Evolutionary conservation across 2,329 filamentous ascomycete genomes (phyloP).

Genomic region (Orbilia quercus): DNA sequence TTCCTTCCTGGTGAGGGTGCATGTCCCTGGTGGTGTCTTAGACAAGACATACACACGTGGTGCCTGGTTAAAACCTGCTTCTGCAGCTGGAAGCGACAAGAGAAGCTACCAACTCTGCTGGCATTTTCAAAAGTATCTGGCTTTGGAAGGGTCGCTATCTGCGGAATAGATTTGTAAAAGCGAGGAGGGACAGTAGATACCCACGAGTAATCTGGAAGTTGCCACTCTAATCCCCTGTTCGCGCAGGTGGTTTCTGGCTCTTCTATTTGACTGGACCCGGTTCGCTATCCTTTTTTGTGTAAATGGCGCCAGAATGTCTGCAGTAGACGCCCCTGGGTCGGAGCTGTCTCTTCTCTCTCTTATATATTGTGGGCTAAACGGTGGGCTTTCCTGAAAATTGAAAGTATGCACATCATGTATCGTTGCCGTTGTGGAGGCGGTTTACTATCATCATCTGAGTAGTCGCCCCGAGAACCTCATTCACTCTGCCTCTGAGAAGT

Average conservation of each 20-base stretch:
- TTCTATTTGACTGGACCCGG: constrained; percentile 45
- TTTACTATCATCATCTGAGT: neutral
- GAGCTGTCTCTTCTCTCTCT: neutral
- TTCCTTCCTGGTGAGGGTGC: constrained; percentile 30
- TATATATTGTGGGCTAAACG: neutral
- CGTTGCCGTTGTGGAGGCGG: neutral
- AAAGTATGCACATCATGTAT: neutral
- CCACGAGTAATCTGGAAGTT: constrained; percentile 23
- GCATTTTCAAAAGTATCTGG: constrained; percentile 31
- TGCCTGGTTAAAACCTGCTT: constrained; percentile 53
- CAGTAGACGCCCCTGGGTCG: constrained; percentile 19
- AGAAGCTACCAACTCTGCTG: constrained; percentile 49
- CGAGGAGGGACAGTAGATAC: constrained; percentile 28
- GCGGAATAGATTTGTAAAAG: constrained; percentile 21
- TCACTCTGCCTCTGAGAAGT: no score
- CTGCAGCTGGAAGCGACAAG: constrained; percentile 56
- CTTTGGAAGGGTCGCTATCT: constrained; percentile 33
- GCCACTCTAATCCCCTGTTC: constrained; percentile 31
- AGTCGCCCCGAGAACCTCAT: no score
- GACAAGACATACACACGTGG: constrained; percentile 52
- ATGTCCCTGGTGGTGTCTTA: constrained; percentile 41
- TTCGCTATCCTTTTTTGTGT: constrained; percentile 21
- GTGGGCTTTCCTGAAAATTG: neutral
- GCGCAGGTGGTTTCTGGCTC: constrained; percentile 39
- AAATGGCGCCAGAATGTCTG: constrained; percentile 11